Percentiles rank a stretch among this genome's conserved stretches.
Evolutionary conservation across 257 asterid species (phyloP).

Genomic region (Solanum piurae): DNA sequence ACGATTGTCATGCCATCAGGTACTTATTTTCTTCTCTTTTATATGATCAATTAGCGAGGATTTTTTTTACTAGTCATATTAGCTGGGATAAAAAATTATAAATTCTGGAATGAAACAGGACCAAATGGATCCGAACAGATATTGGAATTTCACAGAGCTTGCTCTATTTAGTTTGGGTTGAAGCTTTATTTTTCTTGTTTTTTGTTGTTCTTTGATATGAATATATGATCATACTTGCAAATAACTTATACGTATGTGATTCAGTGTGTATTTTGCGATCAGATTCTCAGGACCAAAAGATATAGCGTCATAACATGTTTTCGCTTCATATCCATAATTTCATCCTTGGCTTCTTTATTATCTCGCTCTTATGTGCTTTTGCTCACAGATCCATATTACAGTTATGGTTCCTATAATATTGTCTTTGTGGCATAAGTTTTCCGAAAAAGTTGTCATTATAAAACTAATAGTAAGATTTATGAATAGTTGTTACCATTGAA

Average conservation of each 20-base stretch:
- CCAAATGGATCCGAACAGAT: background rate
- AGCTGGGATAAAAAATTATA: background rate
- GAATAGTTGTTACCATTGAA: background rate
- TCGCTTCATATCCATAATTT: background rate
- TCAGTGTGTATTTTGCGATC: background rate
- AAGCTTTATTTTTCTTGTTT: background rate
- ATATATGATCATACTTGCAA: background rate
- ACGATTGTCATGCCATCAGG: constrained; percentile 85
- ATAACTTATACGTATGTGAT: background rate
- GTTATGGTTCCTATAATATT: background rate
- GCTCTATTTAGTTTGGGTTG: background rate
- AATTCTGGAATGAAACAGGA: background rate
- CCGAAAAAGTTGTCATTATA: background rate
- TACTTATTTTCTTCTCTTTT: background rate
- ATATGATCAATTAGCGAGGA: background rate
- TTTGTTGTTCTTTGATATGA: background rate
- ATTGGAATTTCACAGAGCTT: background rate
- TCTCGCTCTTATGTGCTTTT: background rate
- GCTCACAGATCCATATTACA: background rate
- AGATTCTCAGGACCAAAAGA: background rate
- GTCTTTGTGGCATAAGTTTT: background rate
- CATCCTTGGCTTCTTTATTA: background rate
- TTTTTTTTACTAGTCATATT: background rate
- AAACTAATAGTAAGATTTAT: background rate
- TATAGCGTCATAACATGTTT: background rate